phyloP scores from a whole-genome alignment of 2,329 filamentous ascomycete species.

The Remersonia thermophila region DNA sequence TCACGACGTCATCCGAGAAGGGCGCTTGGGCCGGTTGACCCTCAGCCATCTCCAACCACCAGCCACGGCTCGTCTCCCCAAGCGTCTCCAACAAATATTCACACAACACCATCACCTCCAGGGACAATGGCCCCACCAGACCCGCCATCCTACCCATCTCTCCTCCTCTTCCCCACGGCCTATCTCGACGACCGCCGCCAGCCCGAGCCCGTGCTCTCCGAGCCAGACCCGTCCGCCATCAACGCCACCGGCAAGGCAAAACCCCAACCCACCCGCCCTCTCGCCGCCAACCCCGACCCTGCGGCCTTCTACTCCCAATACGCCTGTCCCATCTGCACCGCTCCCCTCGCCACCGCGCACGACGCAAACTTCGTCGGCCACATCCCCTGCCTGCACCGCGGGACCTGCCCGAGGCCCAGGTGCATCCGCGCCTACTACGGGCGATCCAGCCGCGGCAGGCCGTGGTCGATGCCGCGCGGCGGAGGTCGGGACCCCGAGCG shows the following conservation, averaged over 20 bases:
- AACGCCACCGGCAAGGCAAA: not conserved
- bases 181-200: slow-evolving; percentile 1
- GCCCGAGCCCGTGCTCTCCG: not conserved
- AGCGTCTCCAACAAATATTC: too few relatives aligned
- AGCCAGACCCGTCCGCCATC: not conserved
- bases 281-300: not conserved
- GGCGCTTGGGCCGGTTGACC: too few relatives aligned
- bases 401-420: not conserved
- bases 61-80: too few relatives aligned
- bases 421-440: slow-evolving; percentile 7
- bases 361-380: slow-evolving; percentile 6
- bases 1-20: too few relatives aligned
- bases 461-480: not conserved
- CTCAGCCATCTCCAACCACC: too few relatives aligned
- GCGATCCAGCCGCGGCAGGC: not conserved
- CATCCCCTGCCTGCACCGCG: slow-evolving; percentile 5
- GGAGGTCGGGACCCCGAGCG: too few relatives aligned
- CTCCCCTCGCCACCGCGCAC: not conserved
- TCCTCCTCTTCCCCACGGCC: not conserved
- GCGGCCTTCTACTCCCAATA: slow-evolving; percentile 2
- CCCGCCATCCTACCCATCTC: too few relatives aligned
- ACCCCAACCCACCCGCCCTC: slow-evolving; percentile 1
- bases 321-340: slow-evolving; percentile 4
- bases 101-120: too few relatives aligned
- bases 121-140: too few relatives aligned